Base-by-base conservation (phyloP, 2,329 filamentous ascomycete species). In the Sporothrix brunneoviolacea region DNA sequence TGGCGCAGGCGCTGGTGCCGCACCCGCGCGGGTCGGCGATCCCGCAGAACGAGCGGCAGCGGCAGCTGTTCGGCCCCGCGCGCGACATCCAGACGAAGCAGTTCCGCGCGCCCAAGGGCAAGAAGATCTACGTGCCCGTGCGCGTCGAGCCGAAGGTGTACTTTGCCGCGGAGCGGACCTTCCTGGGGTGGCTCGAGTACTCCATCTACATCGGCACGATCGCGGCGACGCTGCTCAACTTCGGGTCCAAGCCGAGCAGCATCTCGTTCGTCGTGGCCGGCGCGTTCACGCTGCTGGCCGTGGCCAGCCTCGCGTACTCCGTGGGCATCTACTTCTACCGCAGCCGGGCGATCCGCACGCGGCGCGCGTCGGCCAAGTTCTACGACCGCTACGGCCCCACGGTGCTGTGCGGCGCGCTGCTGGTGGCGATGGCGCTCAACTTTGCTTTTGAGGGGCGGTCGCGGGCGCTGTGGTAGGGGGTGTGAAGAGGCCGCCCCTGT, bases 141-240 rank as follows among this genome's bases (percentile, higher is more conserved):
- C 83, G 93, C 43, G 91, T 98, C 30, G 93, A 98, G 68, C 93
- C 93, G 30, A 98, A 98, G 70, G 93, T 98, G 45, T 95, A 90
- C 68, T 95, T 98, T 64, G 93, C 93, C 19, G 91, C 90, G 1
- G 93, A 98, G 69, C 82, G 93, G 57, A 98, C 93, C 1, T 98
- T 96, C 70, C 77, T 98, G 51, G 88, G 89, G 56, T 98, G 93
- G 86, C 86, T 98, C 61, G 91, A 98, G 68, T 97, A 95, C 69
- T 91, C 87, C 44, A 95, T 97, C 62, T 91, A 96, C 64, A 83
- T 98, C 48, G 89, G 88, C 60, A 86, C 86, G 24, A 91, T 95
- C 60, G 88, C 90, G 12, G 84, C 86, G 8, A 88, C 88, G 0
- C 73, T 95, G 40, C 78, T 95, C 58, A 91, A 95, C 72, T 89